A percentile compares a stretch with the other conserved stretches of the same genome.
Conservation (phyloP, 208 protist genomes). For the Acanthamoeba polyphaga region DNA sequence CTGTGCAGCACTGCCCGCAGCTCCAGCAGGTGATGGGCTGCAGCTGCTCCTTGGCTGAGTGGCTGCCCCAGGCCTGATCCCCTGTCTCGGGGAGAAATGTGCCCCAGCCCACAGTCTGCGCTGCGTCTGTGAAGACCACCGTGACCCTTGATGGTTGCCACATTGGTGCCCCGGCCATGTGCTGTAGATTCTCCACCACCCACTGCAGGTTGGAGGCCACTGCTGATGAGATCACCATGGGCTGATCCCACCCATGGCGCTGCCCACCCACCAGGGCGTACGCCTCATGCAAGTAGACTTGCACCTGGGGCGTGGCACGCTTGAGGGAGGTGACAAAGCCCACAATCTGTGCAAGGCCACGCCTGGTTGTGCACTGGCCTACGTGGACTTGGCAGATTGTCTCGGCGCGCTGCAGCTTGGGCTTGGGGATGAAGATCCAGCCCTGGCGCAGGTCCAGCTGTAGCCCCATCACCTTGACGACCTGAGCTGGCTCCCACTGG, state of each 20-base stretch:
- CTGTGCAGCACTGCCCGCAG: background rate
- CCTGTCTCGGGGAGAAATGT: background rate
- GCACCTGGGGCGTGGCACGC: background rate
- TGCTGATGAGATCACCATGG: background rate
- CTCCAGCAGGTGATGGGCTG: constrained; percentile 30
- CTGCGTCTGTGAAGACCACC: background rate
- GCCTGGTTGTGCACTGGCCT: background rate
- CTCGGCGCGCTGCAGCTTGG: background rate
- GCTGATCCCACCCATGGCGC: background rate
- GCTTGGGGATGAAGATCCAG: background rate
- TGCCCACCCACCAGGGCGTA: background rate
- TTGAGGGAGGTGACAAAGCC: constrained; percentile 19
- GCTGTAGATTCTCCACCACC: background rate
- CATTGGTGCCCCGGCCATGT: background rate
- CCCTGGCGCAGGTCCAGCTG: background rate
- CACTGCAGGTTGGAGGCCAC: background rate
- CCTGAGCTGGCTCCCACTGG: constrained; percentile 18
- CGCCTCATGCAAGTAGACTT: background rate
- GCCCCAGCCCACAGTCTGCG: background rate
- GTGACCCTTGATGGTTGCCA: background rate
- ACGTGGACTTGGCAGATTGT: background rate
- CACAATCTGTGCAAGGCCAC: background rate
- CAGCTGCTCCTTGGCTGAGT: background rate
- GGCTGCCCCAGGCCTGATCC: background rate
- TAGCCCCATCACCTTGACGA: constrained; percentile 7